Conservation (phyloP, 257 asterid species). For the Prunella vulgaris region DNA sequence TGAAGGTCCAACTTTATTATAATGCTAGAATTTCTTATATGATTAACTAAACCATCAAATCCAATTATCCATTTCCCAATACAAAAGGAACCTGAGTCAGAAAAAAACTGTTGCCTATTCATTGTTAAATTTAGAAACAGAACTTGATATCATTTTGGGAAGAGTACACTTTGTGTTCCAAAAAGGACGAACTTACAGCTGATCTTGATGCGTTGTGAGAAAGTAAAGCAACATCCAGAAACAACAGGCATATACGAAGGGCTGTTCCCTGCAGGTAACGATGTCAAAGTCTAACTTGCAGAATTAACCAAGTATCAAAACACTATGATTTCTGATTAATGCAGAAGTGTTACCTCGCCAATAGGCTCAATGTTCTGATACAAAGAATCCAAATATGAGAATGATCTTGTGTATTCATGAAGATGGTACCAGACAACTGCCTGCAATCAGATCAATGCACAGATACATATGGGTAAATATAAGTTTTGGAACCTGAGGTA, state of each 20-base stretch:
- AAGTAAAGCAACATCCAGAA: conserved; percentile 70
- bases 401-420: conserved; percentile 64
- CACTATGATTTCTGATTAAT: not conserved
- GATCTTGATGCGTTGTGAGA: conserved; percentile 57
- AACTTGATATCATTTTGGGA: not conserved
- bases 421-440: conserved; percentile 83
- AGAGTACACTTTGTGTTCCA: not conserved
- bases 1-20: not conserved
- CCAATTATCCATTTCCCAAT: not conserved
- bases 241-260: conserved; percentile 67
- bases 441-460: conserved; percentile 40
- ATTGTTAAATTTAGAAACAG: not conserved
- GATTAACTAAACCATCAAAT: conserved; percentile 1
- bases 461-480: conserved; percentile 7
- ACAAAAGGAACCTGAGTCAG: not conserved
- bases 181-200: conserved; percentile 46
- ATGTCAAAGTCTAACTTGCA: conserved; percentile 4
- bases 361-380: conserved; percentile 72
- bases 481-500: conserved; percentile 2
- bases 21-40: not conserved
- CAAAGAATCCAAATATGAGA: conserved; percentile 60
- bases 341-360: conserved; percentile 52
- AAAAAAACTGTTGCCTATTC: not conserved
- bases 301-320: not conserved
- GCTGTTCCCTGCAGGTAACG: conserved; percentile 60